Conservation (phyloP, 1,139 yeast species). For the Blastobotrys petasosporus region DNA sequence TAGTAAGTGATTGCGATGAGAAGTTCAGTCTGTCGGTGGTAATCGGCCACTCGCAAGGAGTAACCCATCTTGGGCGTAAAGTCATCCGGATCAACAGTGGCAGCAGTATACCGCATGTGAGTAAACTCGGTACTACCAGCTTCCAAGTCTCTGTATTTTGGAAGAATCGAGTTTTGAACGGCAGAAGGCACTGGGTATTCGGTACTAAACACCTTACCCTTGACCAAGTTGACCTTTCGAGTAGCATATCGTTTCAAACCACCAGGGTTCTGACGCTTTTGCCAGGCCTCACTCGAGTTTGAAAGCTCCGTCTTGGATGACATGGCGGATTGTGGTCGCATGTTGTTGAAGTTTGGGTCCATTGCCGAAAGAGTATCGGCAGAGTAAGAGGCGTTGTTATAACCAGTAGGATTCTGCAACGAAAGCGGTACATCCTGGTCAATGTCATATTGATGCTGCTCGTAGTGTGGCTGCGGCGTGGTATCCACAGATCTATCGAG, state of each 20-base stretch:
- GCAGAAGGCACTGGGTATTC: constrained; percentile 75
- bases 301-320: constrained; percentile 17
- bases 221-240: constrained; percentile 56
- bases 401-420: constrained; percentile 11
- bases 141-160: constrained; percentile 58
- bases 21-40: constrained; percentile 79
- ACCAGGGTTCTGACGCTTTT: constrained; percentile 20
- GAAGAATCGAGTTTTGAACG: constrained; percentile 51
- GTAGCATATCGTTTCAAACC: constrained; percentile 32
- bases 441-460: constrained; percentile 3
- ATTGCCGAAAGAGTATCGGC: constrained; percentile 13
- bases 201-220: constrained; percentile 65
- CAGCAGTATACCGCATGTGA: constrained; percentile 71
- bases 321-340: constrained; percentile 19
- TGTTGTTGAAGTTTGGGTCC: constrained; percentile 11
- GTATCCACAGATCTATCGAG: background rate
- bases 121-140: constrained; percentile 58
- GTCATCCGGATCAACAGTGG: constrained; percentile 76
- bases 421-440: constrained; percentile 15
- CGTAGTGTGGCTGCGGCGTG: background rate
- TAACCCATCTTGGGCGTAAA: constrained; percentile 63
- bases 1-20: constrained; percentile 89
- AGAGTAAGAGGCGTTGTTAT: constrained; percentile 8
- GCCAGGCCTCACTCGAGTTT: constrained; percentile 23
- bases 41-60: constrained; percentile 64